phyloP scores from a whole-genome alignment of 345 rosid genomes.

The Gossypium stocksii region DNA sequence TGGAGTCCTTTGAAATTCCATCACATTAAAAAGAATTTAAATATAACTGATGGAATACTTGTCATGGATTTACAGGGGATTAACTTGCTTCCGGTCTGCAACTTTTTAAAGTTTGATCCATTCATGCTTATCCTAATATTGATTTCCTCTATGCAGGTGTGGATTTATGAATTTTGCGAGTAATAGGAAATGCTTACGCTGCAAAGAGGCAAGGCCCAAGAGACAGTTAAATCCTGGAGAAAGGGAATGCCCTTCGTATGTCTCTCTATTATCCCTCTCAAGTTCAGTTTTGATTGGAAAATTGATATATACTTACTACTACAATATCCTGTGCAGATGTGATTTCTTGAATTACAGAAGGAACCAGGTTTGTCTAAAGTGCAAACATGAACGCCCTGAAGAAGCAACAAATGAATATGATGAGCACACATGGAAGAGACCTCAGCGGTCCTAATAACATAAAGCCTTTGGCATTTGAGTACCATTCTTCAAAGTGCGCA shows the following conservation, averaged over 20 bases:
- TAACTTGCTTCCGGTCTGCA: not conserved
- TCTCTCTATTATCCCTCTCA: slow-evolving; percentile 18
- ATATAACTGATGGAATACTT: not conserved
- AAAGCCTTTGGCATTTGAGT: not conserved
- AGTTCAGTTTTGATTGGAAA: not conserved
- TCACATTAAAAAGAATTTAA: not conserved
- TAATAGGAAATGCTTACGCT: slow-evolving; percentile 65
- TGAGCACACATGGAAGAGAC: slow-evolving; percentile 34
- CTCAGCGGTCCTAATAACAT: not conserved
- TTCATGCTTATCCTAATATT: not conserved
- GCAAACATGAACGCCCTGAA: slow-evolving; percentile 40
- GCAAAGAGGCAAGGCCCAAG: slow-evolving; percentile 53
- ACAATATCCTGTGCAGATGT: slow-evolving; percentile 44
- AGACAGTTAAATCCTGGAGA: slow-evolving; percentile 69
- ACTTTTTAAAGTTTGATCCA: not conserved
- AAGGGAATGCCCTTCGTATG: slow-evolving; percentile 93
- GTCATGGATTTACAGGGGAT: not conserved
- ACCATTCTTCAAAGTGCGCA: not conserved
- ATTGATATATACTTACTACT: not conserved
- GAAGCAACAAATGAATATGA: slow-evolving; percentile 24
- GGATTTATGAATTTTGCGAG: slow-evolving; percentile 88
- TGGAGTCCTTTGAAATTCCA: not conserved
- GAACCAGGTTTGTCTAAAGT: slow-evolving; percentile 57
- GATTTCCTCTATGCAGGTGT: slow-evolving; percentile 50
- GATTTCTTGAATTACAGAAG: slow-evolving; percentile 67